Evolutionary conservation across 768 basidiomycete species (phyloP).

Genomic region (Tylopilus balloui): DNA sequence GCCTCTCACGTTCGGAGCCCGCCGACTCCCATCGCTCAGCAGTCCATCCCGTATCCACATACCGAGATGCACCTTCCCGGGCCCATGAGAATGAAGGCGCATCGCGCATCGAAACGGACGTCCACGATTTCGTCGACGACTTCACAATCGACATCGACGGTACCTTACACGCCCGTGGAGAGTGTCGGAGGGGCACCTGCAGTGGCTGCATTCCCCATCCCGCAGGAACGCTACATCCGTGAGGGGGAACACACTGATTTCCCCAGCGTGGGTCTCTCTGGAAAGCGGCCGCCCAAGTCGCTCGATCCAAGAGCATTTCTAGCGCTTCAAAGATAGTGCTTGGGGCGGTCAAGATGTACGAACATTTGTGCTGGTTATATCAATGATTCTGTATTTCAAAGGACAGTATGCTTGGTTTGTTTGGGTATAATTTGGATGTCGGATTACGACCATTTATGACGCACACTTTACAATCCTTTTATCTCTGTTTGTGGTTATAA

Average conservation of each 20-base stretch:
- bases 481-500: no score
- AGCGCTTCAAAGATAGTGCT: constrained; percentile 20
- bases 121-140: constrained; percentile 39
- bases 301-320: constrained; percentile 41
- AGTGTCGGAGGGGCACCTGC: constrained; percentile 29
- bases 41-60: constrained; percentile 25
- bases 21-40: constrained; percentile 23
- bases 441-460: background rate
- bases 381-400: background rate
- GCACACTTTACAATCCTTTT: background rate
- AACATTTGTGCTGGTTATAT: background rate
- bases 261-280: constrained; percentile 37
- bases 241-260: constrained; percentile 27
- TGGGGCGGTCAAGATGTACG: background rate
- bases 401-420: background rate
- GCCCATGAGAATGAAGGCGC: constrained; percentile 17
- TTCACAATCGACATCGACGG: constrained; percentile 46
- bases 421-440: no score
- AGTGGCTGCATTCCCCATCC: constrained; percentile 22
- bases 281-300: constrained; percentile 29
- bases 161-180: constrained; percentile 35
- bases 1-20: constrained; percentile 20
- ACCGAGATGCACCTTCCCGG: constrained; percentile 26
- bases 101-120: constrained; percentile 25
- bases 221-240: constrained; percentile 32